A percentile compares a stretch with the other conserved stretches of the same genome.
phyloP scores from a whole-genome alignment of 2,329 filamentous ascomycete species.

The Bipolaris sorokiniana region DNA sequence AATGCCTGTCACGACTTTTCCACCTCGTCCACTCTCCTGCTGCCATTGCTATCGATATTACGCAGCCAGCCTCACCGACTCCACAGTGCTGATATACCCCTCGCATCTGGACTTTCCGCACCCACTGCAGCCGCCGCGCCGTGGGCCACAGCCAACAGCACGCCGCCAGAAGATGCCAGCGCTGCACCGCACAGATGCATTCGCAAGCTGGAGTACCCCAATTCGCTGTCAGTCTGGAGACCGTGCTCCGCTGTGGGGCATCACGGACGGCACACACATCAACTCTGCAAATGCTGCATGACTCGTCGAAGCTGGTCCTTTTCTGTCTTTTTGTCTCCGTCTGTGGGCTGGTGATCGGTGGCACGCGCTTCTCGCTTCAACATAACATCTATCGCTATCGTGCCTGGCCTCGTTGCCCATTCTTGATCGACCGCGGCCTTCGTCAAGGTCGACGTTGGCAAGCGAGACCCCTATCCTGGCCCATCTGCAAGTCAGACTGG shows the following conservation, averaged over 20 bases:
- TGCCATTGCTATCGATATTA: constrained; percentile 16
- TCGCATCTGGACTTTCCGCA: no score
- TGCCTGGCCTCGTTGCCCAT: not conserved
- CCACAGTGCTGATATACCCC: constrained; percentile 3
- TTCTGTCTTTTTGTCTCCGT: not conserved
- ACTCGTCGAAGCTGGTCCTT: constrained; percentile 5
- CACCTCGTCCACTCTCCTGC: constrained; percentile 18
- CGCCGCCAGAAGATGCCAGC: constrained; percentile 18
- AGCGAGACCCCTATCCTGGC: constrained; percentile 17
- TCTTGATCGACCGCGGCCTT: not conserved
- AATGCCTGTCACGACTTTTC: constrained; percentile 38
- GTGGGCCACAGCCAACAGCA: constrained; percentile 23
- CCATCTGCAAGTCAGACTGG: constrained; percentile 10
- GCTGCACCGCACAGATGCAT: constrained; percentile 19
- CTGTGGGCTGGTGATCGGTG: not conserved
- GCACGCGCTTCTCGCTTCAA: constrained; percentile 3
- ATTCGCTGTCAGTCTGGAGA: constrained; percentile 30
- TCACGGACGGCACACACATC: constrained; percentile 25
- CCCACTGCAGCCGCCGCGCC: constrained; percentile 24
- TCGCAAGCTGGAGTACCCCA: constrained; percentile 14
- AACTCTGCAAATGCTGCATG: constrained; percentile 12
- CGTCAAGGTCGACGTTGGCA: not conserved
- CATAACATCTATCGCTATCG: not conserved
- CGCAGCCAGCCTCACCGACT: constrained; percentile 8
- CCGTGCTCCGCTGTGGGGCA: constrained; percentile 29